Evolutionary conservation across 345 rosid genomes (phyloP).

Genomic region (Erucastrum elatum): DNA sequence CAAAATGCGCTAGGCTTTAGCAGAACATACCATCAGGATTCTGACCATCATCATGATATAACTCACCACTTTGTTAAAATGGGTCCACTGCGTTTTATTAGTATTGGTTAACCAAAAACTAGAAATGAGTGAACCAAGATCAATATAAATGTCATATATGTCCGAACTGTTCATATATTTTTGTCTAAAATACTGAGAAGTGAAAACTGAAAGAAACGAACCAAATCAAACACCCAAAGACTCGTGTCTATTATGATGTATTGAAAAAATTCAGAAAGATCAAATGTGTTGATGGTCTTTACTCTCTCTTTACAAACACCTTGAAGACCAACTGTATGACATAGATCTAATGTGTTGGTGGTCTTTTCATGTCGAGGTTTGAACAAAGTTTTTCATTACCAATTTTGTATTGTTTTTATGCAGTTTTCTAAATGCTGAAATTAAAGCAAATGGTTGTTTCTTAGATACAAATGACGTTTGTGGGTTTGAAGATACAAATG

Average conservation of each 20-base stretch:
- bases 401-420: not conserved
- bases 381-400: not conserved
- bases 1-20: conserved; percentile 13
- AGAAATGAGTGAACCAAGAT: no score
- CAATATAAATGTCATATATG: no score
- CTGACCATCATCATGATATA: not conserved
- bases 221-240: not conserved
- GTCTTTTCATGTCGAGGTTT: not conserved
- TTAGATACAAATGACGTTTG: not conserved
- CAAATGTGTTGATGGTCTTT: not conserved
- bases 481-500: not conserved
- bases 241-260: not conserved
- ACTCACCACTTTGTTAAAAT: not conserved
- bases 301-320: not conserved
- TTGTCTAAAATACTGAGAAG: not conserved
- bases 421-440: not conserved
- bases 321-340: not conserved
- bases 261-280: not conserved
- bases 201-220: not conserved
- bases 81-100: not conserved
- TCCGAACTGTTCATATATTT: no score
- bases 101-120: not conserved
- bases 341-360: not conserved
- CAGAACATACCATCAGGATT: conserved; percentile 4
- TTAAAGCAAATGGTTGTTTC: not conserved